Base-by-base conservation (phyloP, 768 basidiomycete genomes). In the Neoboletus subvelutipes region DNA sequence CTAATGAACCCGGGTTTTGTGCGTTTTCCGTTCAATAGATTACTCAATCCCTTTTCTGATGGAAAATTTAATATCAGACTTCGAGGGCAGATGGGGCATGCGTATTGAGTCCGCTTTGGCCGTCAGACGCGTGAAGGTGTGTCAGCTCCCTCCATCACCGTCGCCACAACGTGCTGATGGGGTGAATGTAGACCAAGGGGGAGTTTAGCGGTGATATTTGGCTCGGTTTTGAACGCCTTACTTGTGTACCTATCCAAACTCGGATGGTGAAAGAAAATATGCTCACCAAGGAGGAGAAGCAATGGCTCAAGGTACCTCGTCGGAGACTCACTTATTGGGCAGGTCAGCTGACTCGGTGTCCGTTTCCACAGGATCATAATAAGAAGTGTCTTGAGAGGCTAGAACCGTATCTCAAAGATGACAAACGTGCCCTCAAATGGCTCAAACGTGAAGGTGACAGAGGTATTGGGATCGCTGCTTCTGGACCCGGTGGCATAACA, bases 1-100 rank as follows among this genome's bases (percentile, higher is more conserved):
- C 94, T 46, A 95, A 97, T 65, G 94, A 98, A 73, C 96, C 94
- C 46, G 94, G 94, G 0, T 95, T 86, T 73, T 96, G 88, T 92
- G 68, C 71, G 88, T 81, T 34, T 54, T 13, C 24, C 45, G 28
- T 20, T 54, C 33, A 24, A 42, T 39, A 53, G 24, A 66, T 58
- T 59, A 58, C 50, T 50, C 20, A 31, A 55, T 58, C n/a, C 33
- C 47, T 48, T 63, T 42, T 56, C 65, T 62, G 37, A 63, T 43
- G 51, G 58, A 53, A 40, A 39, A 37, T 52, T 49, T 45, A 48
- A 46, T 58, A 65, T 57, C 66, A 87, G 90, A 95, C 70, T 80
- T 84, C 31, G 86, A 86, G 50, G 86, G 87, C 15, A 79, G 83
- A 60, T 98, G 85, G 81, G 97, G 97, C 5, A 87, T 99, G 71